Conservation (phyloP, 83 land plant species). For the Diphasiastrum complanatum region DNA sequence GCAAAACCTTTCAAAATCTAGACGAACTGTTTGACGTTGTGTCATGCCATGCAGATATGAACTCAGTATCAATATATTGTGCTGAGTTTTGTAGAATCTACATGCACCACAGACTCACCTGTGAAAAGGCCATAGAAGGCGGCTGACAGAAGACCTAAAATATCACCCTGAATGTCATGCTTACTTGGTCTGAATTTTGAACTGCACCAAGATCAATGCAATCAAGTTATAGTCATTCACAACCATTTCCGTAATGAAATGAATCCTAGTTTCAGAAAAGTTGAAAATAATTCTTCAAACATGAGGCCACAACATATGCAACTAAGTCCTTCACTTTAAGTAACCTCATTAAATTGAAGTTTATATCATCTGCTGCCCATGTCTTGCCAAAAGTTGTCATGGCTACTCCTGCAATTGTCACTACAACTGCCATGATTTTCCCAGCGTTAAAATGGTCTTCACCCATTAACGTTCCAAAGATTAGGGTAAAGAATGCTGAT, state of each 20-base stretch:
- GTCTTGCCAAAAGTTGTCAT: conserved; percentile 99
- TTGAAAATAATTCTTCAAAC: conserved; percentile 1
- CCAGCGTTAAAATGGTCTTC: conserved; percentile 67
- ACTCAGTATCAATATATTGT: conserved; percentile 11
- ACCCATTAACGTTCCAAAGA: conserved; percentile 74
- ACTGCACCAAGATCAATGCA: not conserved
- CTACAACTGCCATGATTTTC: conserved; percentile 79
- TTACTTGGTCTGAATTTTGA: conserved; percentile 7
- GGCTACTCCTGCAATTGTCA: conserved; percentile 88
- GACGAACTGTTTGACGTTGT: too few species aligned
- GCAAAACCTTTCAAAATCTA: too few species aligned
- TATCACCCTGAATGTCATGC: conserved; percentile 30
- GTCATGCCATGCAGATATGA: too few species aligned
- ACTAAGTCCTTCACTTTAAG: not conserved
- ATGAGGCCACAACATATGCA: not conserved
- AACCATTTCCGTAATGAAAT: not conserved
- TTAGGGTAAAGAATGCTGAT: conserved; percentile 90
- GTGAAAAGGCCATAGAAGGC: conserved; percentile 35
- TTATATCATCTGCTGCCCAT: conserved; percentile 81
- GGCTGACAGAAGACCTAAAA: conserved; percentile 35
- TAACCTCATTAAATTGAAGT: conserved; percentile 20
- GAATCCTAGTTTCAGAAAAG: not conserved
- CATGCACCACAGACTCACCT: conserved; percentile 5
- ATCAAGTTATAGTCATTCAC: not conserved
- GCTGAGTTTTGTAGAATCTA: not conserved